Percentiles rank a stretch among this genome's conserved stretches.
These are phyloP conservation scores for Microbotryum silenes-acaulis DNA, from an alignment of 1,284 basidiomycete species.

Conservation along the genomic window DNA sequence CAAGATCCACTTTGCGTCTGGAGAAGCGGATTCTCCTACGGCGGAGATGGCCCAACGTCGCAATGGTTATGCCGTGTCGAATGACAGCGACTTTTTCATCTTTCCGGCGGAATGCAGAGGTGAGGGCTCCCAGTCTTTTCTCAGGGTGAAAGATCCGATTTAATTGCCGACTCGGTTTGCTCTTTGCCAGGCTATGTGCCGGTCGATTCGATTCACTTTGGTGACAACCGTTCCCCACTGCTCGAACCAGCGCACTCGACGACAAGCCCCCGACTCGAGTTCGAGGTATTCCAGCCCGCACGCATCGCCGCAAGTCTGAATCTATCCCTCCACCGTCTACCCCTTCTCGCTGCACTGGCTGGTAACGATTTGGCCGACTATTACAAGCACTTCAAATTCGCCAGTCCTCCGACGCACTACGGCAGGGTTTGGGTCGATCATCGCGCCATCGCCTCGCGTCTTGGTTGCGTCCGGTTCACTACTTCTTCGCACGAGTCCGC, in stretches of 20 bases:
- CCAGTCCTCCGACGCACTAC: neutral
- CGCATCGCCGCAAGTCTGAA: constrained; percentile 58
- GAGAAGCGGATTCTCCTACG: constrained; percentile 78
- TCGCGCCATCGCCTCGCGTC: constrained; percentile 8
- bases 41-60: constrained; percentile 70
- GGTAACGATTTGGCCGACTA: constrained; percentile 71
- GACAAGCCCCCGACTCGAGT: constrained; percentile 35
- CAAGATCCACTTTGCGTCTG: constrained; percentile 63
- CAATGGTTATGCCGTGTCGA: constrained; percentile 52
- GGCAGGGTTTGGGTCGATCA: constrained; percentile 10
- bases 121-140: too few relatives aligned
- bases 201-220: constrained; percentile 36
- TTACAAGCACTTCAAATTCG: constrained; percentile 39
- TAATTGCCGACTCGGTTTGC: too few relatives aligned
- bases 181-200: constrained; percentile 32
- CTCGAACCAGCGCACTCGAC: constrained; percentile 6
- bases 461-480: neutral
- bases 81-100: constrained; percentile 31
- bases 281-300: constrained; percentile 57
- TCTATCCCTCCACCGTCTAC: constrained; percentile 63
- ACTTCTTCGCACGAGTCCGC: constrained; percentile 2
- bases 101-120: constrained; percentile 11
- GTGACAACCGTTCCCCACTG: constrained; percentile 28
- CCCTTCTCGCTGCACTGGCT: constrained; percentile 72
- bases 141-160: too few relatives aligned